phyloP scores from a whole-genome alignment of 306 rosid genomes.

The Delonix regia region DNA sequence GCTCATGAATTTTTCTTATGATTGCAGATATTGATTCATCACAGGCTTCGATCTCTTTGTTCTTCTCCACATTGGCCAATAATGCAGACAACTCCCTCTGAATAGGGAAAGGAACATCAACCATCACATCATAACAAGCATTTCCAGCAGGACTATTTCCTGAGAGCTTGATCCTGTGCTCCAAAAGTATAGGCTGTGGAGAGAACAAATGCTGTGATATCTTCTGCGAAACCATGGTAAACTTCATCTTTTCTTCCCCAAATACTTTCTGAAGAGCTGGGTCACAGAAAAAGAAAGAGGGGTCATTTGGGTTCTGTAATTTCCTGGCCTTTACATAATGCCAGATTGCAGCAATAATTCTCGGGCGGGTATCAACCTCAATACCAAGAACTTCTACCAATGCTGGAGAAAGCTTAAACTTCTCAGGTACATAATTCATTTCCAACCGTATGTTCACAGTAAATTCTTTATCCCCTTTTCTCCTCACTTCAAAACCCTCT shows the following conservation, averaged over 20 bases:
- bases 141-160: slow-evolving; percentile 88
- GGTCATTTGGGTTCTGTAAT: slow-evolving; percentile 85
- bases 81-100: slow-evolving; percentile 88
- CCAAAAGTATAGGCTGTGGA: slow-evolving; percentile 89
- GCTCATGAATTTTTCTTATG: slow-evolving; percentile 93
- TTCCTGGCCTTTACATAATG: slow-evolving; percentile 99
- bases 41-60: slow-evolving; percentile 89
- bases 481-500: slow-evolving; percentile 98
- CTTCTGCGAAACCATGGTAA: slow-evolving; percentile 87
- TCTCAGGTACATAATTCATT: slow-evolving; percentile 94
- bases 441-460: slow-evolving; percentile 74
- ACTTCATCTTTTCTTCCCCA: slow-evolving; percentile 95
- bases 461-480: slow-evolving; percentile 95
- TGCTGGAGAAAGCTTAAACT: slow-evolving; percentile 85
- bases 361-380: slow-evolving; percentile 97
- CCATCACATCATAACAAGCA: slow-evolving; percentile 94
- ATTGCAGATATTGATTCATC: slow-evolving; percentile 90
- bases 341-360: slow-evolving; percentile 97
- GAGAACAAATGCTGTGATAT: slow-evolving; percentile 92
- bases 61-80: slow-evolving; percentile 92
- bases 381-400: slow-evolving; percentile 97
- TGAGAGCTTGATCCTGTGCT: slow-evolving; percentile 88
- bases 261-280: slow-evolving; percentile 92
- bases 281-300: slow-evolving; percentile 83
- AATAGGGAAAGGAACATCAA: slow-evolving; percentile 94